Evolutionary conservation across 1,139 yeast genomes (phyloP).

Genomic region (Scheffersomyces lignicola): DNA sequence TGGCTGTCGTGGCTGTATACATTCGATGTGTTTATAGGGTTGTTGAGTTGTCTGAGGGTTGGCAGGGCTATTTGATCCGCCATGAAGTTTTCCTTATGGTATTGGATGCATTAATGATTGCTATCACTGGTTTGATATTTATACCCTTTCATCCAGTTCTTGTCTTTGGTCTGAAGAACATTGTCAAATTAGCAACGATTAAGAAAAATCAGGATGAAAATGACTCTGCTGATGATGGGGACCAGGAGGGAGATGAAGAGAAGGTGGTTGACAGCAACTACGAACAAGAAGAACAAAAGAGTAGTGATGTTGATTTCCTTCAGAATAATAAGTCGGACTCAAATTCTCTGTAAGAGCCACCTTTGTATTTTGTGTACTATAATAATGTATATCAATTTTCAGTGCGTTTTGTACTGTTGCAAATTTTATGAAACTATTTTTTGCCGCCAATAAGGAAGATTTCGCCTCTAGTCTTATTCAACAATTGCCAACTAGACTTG

Average conservation of each 20-base stretch:
- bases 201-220: slow-evolving; percentile 29
- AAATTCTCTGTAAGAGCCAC: too few species aligned
- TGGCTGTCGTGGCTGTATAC: slow-evolving; percentile 59
- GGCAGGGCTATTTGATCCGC: slow-evolving; percentile 65
- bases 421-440: too few species aligned
- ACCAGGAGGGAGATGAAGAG: slow-evolving; percentile 4
- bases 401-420: too few species aligned
- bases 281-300: not conserved
- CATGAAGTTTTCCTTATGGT: slow-evolving; percentile 75
- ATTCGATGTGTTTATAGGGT: slow-evolving; percentile 81
- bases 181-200: slow-evolving; percentile 36
- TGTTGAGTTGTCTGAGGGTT: slow-evolving; percentile 77
- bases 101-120: slow-evolving; percentile 75
- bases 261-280: not conserved
- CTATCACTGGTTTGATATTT: slow-evolving; percentile 42
- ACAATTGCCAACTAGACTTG: too few species aligned
- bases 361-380: too few species aligned
- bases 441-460: too few species aligned
- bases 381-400: too few species aligned
- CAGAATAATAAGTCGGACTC: not conserved
- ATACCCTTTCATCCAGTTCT: slow-evolving; percentile 66
- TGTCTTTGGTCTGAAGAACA: slow-evolving; percentile 47
- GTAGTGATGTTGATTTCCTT: not conserved
- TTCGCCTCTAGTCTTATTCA: too few species aligned
- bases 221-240: slow-evolving; percentile 1